Evolutionary conservation across 2,329 filamentous ascomycete genomes (phyloP).

Genomic region (Penicillium oxalicum): DNA sequence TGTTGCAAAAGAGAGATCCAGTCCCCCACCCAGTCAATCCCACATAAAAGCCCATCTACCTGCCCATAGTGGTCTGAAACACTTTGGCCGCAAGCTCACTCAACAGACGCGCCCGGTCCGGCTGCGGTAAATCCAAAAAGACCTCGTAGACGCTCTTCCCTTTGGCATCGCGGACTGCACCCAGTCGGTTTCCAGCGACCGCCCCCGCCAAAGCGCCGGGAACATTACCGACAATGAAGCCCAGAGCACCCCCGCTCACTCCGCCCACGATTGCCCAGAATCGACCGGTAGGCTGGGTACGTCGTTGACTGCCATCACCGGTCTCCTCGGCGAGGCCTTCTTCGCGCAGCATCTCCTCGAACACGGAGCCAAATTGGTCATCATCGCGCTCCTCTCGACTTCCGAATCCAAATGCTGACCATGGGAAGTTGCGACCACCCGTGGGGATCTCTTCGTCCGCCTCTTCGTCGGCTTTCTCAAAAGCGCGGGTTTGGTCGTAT

Average conservation of each 20-base stretch:
- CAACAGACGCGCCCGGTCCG: conserved; percentile 72
- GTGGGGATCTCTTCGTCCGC: conserved; percentile 47
- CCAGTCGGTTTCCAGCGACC: conserved; percentile 87
- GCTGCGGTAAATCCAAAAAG: conserved; percentile 77
- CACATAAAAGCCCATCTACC: conserved; percentile 7
- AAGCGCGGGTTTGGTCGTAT: conserved; percentile 68
- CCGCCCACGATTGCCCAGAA: conserved; percentile 88
- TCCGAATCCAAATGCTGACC: conserved; percentile 64
- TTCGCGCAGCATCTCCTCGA: conserved; percentile 86
- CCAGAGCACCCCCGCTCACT: conserved; percentile 78
- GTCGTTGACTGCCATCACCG: conserved; percentile 43
- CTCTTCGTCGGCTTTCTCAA: conserved; percentile 41
- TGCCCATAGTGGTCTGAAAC: conserved; percentile 49
- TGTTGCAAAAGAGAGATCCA: too few species aligned
- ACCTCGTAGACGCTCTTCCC: conserved; percentile 94
- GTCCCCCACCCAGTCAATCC: neutral
- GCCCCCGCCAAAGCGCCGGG: conserved; percentile 83
- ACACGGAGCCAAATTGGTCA: conserved; percentile 79
- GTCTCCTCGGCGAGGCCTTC: conserved; percentile 72
- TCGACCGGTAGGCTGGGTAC: conserved; percentile 53
- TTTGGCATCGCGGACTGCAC: conserved; percentile 78
- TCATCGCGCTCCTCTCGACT: conserved; percentile 43
- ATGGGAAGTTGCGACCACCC: conserved; percentile 59
- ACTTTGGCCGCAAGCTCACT: conserved; percentile 80
- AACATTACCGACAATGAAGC: conserved; percentile 91